Evolutionary conservation across 2,329 filamentous ascomycete genomes (phyloP).

Genomic region (Aureobasidium sp.): DNA sequence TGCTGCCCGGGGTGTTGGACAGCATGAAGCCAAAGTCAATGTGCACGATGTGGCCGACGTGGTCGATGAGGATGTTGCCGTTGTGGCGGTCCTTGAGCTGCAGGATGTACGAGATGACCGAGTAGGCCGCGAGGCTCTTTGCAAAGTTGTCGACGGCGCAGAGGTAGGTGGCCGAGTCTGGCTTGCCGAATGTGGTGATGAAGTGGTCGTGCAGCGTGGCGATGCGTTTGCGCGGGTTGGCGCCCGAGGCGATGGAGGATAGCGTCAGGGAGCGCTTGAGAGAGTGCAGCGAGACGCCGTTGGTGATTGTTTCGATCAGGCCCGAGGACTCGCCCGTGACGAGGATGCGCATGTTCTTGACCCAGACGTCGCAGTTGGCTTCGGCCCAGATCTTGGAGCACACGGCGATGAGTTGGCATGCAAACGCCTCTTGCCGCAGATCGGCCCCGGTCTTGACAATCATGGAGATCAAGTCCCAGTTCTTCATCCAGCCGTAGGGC

Average conservation of each 20-base stretch:
- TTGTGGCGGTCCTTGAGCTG: constrained; percentile 84
- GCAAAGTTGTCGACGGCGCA: constrained; percentile 73
- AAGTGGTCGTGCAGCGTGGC: constrained; percentile 79
- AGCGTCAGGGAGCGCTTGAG: constrained; percentile 76
- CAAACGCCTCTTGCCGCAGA: constrained; percentile 77
- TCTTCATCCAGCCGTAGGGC: constrained; percentile 83
- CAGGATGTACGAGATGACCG: constrained; percentile 74
- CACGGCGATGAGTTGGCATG: constrained; percentile 74
- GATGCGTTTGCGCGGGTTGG: constrained; percentile 67
- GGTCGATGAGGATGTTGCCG: constrained; percentile 79
- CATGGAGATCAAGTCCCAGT: constrained; percentile 80
- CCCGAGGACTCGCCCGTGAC: constrained; percentile 80
- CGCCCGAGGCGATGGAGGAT: constrained; percentile 63
- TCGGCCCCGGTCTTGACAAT: constrained; percentile 84
- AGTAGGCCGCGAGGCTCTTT: constrained; percentile 75
- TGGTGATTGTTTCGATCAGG: constrained; percentile 81
- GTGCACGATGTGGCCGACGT: constrained; percentile 78
- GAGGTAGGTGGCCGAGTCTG: constrained; percentile 61
- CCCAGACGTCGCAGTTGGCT: constrained; percentile 71
- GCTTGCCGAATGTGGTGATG: constrained; percentile 65
- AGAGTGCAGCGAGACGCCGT: constrained; percentile 79
- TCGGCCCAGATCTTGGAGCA: constrained; percentile 78
- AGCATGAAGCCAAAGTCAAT: constrained; percentile 91
- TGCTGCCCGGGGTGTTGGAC: constrained; percentile 75
- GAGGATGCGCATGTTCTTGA: constrained; percentile 79